Evolutionary conservation across 2,329 filamentous ascomycete genomes (phyloP).

Genomic region (Elsinoe necatrix): DNA sequence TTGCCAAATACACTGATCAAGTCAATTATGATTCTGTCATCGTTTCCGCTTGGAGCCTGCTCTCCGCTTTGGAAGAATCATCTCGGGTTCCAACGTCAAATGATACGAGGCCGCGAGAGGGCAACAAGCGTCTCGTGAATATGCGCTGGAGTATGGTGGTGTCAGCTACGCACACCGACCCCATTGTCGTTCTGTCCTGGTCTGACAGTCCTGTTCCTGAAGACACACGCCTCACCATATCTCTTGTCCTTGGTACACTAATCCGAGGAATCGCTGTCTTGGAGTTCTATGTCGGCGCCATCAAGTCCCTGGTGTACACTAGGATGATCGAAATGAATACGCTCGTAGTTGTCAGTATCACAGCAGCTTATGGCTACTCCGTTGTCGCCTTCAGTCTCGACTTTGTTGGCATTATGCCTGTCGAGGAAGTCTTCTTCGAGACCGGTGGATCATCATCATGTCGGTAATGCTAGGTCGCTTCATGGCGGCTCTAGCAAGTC

Average conservation of each 20-base stretch:
- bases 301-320: conserved; percentile 52
- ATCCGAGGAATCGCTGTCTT: conserved; percentile 57
- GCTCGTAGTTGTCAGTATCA: conserved; percentile 58
- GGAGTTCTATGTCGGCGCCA: conserved; percentile 54
- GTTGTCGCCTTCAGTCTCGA: conserved; percentile 38
- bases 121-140: conserved; percentile 43
- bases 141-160: conserved; percentile 35
- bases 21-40: conserved; percentile 42
- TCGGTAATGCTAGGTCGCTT: conserved; percentile 45
- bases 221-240: conserved; percentile 3
- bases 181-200: conserved; percentile 58
- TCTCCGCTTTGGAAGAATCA: too few relatives aligned
- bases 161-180: conserved; percentile 32
- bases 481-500: conserved; percentile 40
- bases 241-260: conserved; percentile 53
- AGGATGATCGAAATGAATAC: conserved; percentile 59
- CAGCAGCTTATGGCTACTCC: conserved; percentile 57
- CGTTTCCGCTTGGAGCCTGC: background rate
- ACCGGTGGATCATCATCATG: conserved; percentile 47
- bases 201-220: conserved; percentile 44
- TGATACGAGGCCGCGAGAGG: conserved; percentile 38
- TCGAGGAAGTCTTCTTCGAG: conserved; percentile 44
- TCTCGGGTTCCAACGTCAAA: conserved; percentile 35
- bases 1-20: conserved; percentile 30
- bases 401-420: conserved; percentile 30